phyloP scores from a whole-genome alignment of 768 basidiomycete genomes.

The Coprinellus micaceus region DNA sequence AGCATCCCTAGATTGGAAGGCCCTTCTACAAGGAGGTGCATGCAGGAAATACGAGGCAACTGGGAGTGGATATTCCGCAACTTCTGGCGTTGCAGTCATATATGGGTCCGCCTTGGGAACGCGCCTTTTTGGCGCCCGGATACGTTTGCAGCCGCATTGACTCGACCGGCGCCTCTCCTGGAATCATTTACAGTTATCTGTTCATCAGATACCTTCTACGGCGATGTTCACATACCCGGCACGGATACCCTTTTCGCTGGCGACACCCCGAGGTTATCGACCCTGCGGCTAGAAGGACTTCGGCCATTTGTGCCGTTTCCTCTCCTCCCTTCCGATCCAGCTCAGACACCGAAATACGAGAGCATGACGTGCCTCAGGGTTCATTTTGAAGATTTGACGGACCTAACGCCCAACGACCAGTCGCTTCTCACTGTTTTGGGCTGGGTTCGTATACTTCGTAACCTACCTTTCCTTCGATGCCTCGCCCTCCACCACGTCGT shows the following conservation, averaged over 20 bases:
- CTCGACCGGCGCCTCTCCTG: not conserved
- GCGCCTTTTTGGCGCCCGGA: not conserved
- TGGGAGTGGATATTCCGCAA: not conserved
- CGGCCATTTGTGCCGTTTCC: not conserved
- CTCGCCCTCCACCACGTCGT: not conserved
- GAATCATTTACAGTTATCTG: not conserved
- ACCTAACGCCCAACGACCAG: too few relatives aligned
- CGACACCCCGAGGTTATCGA: not conserved
- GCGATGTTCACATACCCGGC: not conserved
- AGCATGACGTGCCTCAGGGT: not conserved
- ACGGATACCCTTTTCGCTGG: not conserved
- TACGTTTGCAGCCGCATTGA: not conserved
- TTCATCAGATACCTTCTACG: not conserved
- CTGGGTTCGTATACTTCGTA: not conserved
- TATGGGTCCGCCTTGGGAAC: not conserved
- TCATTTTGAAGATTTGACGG: not conserved
- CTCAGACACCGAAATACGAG: not conserved
- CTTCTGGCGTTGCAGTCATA: not conserved
- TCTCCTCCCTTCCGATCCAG: too few relatives aligned
- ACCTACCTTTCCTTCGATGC: not conserved
- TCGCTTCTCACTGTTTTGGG: not conserved
- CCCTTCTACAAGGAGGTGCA: not conserved
- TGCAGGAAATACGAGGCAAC: not conserved
- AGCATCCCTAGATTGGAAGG: not conserved
- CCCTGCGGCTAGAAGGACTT: not conserved